A percentile compares a stretch with the other conserved stretches of the same genome.
Evolutionary conservation across 2,329 filamentous ascomycete species (phyloP).

Genomic region (Tolypocladium ophioglossoides): DNA sequence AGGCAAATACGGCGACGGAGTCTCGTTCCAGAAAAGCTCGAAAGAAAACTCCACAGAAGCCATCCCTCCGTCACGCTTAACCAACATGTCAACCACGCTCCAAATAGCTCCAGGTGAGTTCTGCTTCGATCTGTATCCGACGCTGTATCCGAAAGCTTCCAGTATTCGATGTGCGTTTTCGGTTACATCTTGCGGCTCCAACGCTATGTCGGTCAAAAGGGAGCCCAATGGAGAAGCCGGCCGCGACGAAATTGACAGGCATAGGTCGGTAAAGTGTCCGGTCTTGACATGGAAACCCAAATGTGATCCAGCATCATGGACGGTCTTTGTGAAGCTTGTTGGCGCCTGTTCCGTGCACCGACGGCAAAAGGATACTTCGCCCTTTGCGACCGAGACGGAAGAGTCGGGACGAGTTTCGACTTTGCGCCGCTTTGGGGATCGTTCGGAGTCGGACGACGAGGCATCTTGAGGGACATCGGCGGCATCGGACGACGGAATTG

Average conservation of each 20-base stretch:
- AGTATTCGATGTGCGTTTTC: constrained; percentile 10
- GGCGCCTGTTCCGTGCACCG: constrained; percentile 7
- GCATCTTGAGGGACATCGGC: constrained; percentile 2
- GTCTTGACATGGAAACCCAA: constrained; percentile 8
- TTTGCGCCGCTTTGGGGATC: constrained; percentile 21
- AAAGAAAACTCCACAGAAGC: constrained; percentile 21
- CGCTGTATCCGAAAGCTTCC: constrained; percentile 2
- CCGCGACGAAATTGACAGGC: constrained; percentile 10
- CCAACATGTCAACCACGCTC: constrained; percentile 17
- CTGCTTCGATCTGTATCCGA: constrained; percentile 6
- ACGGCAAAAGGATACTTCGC: constrained; percentile 16
- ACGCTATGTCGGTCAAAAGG: constrained; percentile 8
- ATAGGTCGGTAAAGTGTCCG: background rate
- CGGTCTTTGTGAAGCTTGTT: constrained; percentile 2
- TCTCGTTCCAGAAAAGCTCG: constrained; percentile 32
- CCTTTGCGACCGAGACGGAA: constrained; percentile 16
- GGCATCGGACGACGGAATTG: constrained; percentile 9
- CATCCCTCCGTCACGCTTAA: constrained; percentile 15
- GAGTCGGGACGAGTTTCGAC: constrained; percentile 3
- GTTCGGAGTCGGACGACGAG: constrained; percentile 6
- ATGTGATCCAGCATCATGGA: constrained; percentile 11
- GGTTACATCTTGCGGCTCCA: constrained; percentile 12
- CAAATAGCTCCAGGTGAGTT: constrained; percentile 22
- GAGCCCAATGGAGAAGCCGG: constrained; percentile 2
- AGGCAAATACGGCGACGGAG: constrained; percentile 17